Conservation (phyloP, 768 basidiomycete species). For the Cystobasidium tubakii region DNA sequence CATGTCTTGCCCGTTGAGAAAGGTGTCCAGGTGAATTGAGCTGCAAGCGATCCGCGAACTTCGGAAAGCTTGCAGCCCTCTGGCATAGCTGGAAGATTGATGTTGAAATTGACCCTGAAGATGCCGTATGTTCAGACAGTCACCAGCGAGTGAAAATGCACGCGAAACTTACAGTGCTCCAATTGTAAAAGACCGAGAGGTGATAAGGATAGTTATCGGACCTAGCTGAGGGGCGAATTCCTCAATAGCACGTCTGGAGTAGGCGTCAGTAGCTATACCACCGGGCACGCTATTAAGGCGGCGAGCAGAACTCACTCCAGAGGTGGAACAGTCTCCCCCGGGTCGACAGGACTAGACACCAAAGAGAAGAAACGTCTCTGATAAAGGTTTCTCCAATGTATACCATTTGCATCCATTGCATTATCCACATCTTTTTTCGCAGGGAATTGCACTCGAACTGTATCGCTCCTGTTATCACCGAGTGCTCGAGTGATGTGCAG, state of each 20-base stretch:
- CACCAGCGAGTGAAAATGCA: too few species aligned
- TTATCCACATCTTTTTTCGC: background rate
- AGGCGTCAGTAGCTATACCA: background rate
- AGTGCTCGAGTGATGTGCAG: background rate
- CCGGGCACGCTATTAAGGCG: too few species aligned
- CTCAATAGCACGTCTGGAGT: slow-evolving; percentile 9
- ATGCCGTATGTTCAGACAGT: too few species aligned
- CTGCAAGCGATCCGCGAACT: background rate
- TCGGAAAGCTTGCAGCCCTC: background rate
- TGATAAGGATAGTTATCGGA: slow-evolving; percentile 5
- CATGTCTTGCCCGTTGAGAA: background rate
- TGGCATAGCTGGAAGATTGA: slow-evolving; percentile 3
- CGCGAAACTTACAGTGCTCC: slow-evolving; percentile 7
- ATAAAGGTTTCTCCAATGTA: slow-evolving; percentile 2
- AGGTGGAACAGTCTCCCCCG: background rate
- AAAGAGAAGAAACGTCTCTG: slow-evolving; percentile 4
- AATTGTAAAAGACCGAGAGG: slow-evolving; percentile 14
- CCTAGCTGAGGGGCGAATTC: slow-evolving; percentile 24
- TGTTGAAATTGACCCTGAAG: slow-evolving; percentile 1
- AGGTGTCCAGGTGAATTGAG: background rate
- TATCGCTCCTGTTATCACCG: background rate
- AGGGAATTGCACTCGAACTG: background rate
- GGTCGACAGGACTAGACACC: slow-evolving; percentile 13
- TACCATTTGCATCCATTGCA: background rate
- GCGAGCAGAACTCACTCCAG: background rate